A percentile compares a stretch with the other conserved stretches of the same genome.
These are phyloP conservation scores for Zizania palustris DNA, from an alignment of 202 grass and related monocot genomes.

Conservation along the genomic window DNA sequence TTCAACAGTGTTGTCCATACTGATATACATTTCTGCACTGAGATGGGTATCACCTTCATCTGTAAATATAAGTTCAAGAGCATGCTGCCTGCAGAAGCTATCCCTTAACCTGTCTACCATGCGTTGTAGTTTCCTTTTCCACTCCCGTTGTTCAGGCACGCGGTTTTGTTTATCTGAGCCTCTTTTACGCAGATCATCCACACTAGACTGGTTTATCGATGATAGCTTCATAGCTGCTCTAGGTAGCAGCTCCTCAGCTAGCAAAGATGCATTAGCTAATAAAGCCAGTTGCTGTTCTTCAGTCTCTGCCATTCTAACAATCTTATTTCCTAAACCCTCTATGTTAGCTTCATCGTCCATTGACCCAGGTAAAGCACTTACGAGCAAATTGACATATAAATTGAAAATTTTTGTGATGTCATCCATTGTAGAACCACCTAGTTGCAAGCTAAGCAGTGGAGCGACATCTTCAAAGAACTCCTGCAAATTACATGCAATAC, in stretches of 20 bases:
- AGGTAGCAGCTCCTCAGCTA: conserved; percentile 93
- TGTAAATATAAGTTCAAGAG: conserved; percentile 97
- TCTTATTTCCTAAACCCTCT: conserved; percentile 86
- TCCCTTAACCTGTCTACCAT: conserved; percentile 85
- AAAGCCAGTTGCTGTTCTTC: conserved; percentile 88
- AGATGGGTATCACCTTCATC: conserved; percentile 91
- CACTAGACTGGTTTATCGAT: conserved; percentile 53
- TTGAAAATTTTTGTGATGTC: conserved; percentile 82
- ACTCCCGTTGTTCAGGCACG: conserved; percentile 90
- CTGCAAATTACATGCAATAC: conserved; percentile 56
- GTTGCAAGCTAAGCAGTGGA: conserved; percentile 85
- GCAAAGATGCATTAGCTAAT: conserved; percentile 89
- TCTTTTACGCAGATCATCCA: conserved; percentile 73
- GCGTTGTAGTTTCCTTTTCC: conserved; percentile 87
- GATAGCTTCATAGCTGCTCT: conserved; percentile 89
- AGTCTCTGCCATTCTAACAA: conserved; percentile 88
- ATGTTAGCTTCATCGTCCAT: conserved; percentile 86
- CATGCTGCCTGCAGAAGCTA: conserved; percentile 90
- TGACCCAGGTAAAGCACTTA: conserved; percentile 84
- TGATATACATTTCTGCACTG: conserved; percentile 91
- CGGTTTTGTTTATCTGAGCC: conserved; percentile 65
- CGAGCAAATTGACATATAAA: conserved; percentile 84
- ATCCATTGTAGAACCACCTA: conserved; percentile 91
- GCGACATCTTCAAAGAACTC: conserved; percentile 97
- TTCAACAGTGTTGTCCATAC: conserved; percentile 70